Evolutionary conservation across 164 flowering plant genomes (phyloP).

Genomic region (Cinnamomum micranthum): DNA sequence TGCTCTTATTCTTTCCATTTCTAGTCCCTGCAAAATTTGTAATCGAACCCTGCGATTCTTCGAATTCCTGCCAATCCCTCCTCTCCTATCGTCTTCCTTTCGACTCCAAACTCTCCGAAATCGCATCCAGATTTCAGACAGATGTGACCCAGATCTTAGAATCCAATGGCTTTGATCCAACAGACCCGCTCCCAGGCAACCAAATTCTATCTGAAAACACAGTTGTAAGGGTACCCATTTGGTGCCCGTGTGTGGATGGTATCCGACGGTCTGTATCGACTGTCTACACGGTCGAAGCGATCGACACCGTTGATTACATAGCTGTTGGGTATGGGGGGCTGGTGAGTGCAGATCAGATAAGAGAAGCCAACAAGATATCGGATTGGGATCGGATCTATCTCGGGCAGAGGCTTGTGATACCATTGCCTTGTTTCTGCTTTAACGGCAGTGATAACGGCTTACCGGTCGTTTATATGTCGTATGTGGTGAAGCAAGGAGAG

Average conservation of each 20-base stretch:
- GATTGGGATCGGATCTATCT: neutral
- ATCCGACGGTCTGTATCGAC: constrained; percentile 25
- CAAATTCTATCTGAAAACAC: constrained; percentile 17
- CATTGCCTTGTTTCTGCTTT: constrained; percentile 31
- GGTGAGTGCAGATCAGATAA: constrained; percentile 27
- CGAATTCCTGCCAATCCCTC: constrained; percentile 26
- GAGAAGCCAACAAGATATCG: constrained; percentile 11
- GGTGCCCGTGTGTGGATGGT: constrained; percentile 30
- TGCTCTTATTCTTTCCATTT: constrained; percentile 7
- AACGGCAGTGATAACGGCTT: constrained; percentile 19
- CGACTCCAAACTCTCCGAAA: constrained; percentile 28
- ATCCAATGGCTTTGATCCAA: constrained; percentile 17
- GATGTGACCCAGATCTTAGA: constrained; percentile 12
- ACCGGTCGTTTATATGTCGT: constrained; percentile 19
- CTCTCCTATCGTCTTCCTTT: constrained; percentile 25
- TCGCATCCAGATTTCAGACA: constrained; percentile 18
- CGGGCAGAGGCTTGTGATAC: constrained; percentile 19
- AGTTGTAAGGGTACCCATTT: constrained; percentile 21
- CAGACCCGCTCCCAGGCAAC: neutral
- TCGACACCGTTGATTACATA: constrained; percentile 25
- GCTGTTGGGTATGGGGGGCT: constrained; percentile 25
- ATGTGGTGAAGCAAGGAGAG: constrained; percentile 26
- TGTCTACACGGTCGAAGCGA: constrained; percentile 6
- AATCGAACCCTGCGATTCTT: constrained; percentile 29
- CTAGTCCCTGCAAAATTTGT: constrained; percentile 15